A percentile compares a stretch with the other conserved stretches of the same genome.
Conservation (phyloP, 306 rosid species). For the Quercus cerris region DNA sequence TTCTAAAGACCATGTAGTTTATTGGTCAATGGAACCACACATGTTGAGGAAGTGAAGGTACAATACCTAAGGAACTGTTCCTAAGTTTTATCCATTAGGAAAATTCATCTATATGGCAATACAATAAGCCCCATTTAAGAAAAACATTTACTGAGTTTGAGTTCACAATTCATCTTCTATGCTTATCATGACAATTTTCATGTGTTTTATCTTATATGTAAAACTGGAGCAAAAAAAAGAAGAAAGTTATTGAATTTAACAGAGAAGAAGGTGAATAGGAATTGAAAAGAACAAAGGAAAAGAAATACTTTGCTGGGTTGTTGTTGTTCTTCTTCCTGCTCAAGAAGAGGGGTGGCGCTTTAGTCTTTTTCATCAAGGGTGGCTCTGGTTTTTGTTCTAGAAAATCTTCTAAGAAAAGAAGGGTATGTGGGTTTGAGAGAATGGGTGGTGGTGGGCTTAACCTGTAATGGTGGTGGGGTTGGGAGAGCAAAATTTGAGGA, state of each 20-base stretch:
- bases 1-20: too few species aligned
- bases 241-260: background rate
- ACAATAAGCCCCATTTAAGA: slow-evolving; percentile 1
- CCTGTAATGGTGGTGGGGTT: slow-evolving; percentile 1
- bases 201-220: background rate
- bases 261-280: background rate
- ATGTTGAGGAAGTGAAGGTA: too few species aligned
- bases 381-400: slow-evolving; percentile 46
- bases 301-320: slow-evolving; percentile 38
- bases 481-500: slow-evolving; percentile 25
- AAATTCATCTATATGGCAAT: background rate
- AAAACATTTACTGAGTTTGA: background rate
- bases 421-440: slow-evolving; percentile 17
- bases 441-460: slow-evolving; percentile 7
- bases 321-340: slow-evolving; percentile 20
- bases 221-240: background rate
- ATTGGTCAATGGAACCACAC: too few species aligned
- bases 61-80: too few species aligned
- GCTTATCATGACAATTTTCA: background rate
- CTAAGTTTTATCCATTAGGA: too few species aligned
- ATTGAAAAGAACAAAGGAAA: background rate
- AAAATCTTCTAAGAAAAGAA: slow-evolving; percentile 20
- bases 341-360: slow-evolving; percentile 38
- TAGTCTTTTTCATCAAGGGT: slow-evolving; percentile 50
- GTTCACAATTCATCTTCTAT: background rate